These are phyloP conservation scores for Viridothelium virens DNA, from an alignment of 495 filamentous ascomycete genomes.

Conservation along the genomic window DNA sequence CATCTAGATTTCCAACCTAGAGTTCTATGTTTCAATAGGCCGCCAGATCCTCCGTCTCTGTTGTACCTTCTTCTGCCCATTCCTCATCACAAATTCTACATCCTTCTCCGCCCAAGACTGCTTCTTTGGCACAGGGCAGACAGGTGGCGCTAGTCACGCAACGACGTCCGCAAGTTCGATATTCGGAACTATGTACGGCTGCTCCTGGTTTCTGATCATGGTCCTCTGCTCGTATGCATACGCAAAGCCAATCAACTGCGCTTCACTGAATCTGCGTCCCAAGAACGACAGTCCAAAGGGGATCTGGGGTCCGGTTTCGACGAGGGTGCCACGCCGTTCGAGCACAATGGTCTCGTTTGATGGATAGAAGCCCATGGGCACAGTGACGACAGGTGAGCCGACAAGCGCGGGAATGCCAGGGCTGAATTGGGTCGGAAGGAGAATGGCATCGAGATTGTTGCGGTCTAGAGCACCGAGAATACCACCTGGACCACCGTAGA, in stretches of 20 bases:
- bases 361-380: constrained; percentile 47
- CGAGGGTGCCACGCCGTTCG: constrained; percentile 38
- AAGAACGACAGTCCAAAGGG: constrained; percentile 56
- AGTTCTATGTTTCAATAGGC: not conserved
- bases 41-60: not conserved
- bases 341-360: constrained; percentile 37
- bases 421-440: constrained; percentile 43
- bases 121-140: not conserved
- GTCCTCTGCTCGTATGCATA: constrained; percentile 64
- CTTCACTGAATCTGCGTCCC: constrained; percentile 48
- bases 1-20: not conserved
- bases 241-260: constrained; percentile 52
- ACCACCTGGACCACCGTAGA: constrained; percentile 43
- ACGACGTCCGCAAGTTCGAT: constrained; percentile 40
- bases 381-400: constrained; percentile 45
- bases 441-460: constrained; percentile 44
- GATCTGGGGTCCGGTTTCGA: constrained; percentile 41
- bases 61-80: not conserved
- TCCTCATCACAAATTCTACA: not conserved
- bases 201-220: constrained; percentile 39
- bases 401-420: constrained; percentile 42
- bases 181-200: constrained; percentile 42
- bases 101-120: not conserved
- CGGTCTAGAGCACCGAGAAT: constrained; percentile 43
- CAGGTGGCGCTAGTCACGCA: not conserved